Evolutionary conservation across 345 rosid genomes (phyloP), one percentile per base, ranked within the genome.

Genomic region (Eucalyptus erythrocorys): DNA sequence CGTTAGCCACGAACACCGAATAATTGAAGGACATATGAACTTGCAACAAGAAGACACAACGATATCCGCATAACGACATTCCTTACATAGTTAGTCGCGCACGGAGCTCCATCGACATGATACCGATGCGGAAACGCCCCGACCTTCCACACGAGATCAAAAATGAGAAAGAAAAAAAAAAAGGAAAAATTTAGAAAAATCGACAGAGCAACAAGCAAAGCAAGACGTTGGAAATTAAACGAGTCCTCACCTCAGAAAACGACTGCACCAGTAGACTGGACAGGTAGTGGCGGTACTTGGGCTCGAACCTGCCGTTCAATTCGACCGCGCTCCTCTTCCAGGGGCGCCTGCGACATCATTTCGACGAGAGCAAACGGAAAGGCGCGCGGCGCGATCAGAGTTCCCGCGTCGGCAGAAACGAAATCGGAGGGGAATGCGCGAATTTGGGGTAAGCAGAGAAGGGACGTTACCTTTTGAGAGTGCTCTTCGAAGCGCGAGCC

Each of bases 41-140:
- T 34, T 3, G 40, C 43, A 71, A 68, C 80, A 71, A 21, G 45
- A 71, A 71, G 30, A 11, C 84, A 76, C 13, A 10, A 19, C 45
- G 13, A 5, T 40, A 37, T 71, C 6, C 45, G 8, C 82, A 37
- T 0, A 71, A 76, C 40, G 43, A 10, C 22, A 71, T 71, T 51
- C 48, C 87, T 4, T 93, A 96, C 96, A 91, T 94, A 95, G 50
- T 96, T 95, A 85, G 2, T 76, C 16, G 84, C 91, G 85, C 99
- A 96, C 24, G 93, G 95, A 87, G n/a, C 66, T 85, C 94, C 96
- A 53, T 89, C 88, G 16, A 88, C 47, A 66, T 91, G 95, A 91
- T 97, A 96, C 24, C 87, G 51, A 93, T 96, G 99, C 13, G 93
- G 92, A 91, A 96, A 96, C 3, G 87, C 91, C 30, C 97, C 98